A percentile compares a stretch with the other conserved stretches of the same genome.
These are phyloP conservation scores for Coemansia sp. DNA, from an alignment of 192 early-diverging fungal species.

Conservation along the genomic window DNA sequence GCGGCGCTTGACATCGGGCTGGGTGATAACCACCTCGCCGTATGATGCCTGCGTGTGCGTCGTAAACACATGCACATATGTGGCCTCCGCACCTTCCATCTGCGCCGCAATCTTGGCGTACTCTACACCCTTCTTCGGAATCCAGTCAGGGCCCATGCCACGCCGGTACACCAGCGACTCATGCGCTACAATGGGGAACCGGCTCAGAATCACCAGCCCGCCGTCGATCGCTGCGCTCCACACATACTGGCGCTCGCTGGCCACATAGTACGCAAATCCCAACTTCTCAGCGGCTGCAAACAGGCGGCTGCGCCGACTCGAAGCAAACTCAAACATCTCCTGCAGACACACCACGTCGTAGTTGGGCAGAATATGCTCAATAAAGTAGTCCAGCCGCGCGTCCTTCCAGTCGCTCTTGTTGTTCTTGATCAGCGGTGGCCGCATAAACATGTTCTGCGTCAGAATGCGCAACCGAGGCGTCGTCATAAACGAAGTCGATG, in stretches of 20 bases:
- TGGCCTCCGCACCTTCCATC: conserved; percentile 16
- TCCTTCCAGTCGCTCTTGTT: conserved; percentile 80
- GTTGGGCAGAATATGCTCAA: conserved; percentile 63
- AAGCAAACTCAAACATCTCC: conserved; percentile 79
- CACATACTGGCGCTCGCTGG: conserved; percentile 60
- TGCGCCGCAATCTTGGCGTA: conserved; percentile 70
- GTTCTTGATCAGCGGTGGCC: conserved; percentile 69
- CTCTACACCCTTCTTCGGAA: conserved; percentile 72
- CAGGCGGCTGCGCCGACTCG: conserved; percentile 59
- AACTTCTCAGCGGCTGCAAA: conserved; percentile 61
- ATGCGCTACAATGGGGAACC: conserved; percentile 63
- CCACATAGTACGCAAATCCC: conserved; percentile 68
- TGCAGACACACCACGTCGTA: conserved; percentile 81
- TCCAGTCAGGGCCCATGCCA: conserved; percentile 72
- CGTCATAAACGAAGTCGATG: neutral
- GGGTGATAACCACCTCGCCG: conserved; percentile 56
- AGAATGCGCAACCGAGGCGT: conserved; percentile 51
- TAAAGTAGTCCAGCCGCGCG: conserved; percentile 68
- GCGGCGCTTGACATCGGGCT: conserved; percentile 54
- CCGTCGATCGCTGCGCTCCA: conserved; percentile 72
- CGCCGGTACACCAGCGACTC: conserved; percentile 64
- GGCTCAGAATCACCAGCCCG: conserved; percentile 73
- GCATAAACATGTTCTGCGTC: conserved; percentile 72
- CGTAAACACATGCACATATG: conserved; percentile 69
- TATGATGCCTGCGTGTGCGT: conserved; percentile 86